Evolutionary conservation across 768 basidiomycete species (phyloP), one percentile per base, ranked within the genome.

Genomic region (Boletus pseudo-olivaceus): DNA sequence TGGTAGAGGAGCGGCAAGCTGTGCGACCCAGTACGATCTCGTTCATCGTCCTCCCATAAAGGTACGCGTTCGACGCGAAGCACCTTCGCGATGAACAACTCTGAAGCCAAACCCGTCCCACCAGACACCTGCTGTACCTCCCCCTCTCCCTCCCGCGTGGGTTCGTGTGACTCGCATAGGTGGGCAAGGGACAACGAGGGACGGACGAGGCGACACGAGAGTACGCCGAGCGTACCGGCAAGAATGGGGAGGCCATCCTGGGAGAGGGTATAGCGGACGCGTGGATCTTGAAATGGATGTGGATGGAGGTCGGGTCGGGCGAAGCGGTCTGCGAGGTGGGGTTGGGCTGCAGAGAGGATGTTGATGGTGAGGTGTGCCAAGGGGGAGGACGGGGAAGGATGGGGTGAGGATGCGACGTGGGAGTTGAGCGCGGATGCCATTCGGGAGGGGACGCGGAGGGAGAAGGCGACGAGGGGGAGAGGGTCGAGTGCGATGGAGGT

Each of bases 401-500:
- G n/a, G n/a, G n/a, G 2, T 41, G 44, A 27, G 5, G 49, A 38
- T 7, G 46, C 27, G 53, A 62, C 35, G 55, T 56, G 60, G 2
- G 75, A 50, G 49, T 74, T 72, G 27, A 90, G 77, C 1, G 82
- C 73, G 3, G 76, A 72, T 1, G 93, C 93, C 83, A 96, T 90
- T 4, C 93, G 79, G 1, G 93, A 96, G 5, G 95, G 95, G 17
- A 93, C 78, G 33, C 93, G 87, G 19, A 98, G 79, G 17, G 93
- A 87, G 69, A 98, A 98, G 0, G 92, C 81, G 63, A 98, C 81
- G 53, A 97, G 81, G 0, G 94, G 93, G 60, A 84, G 75, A 2
- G 95, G 95, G 60, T 93, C 83, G 78, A 98, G 83, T 3, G 95
- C 84, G 64, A 98, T 84, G 29, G 93, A 93, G 20, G 92, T 84